Percentiles rank a stretch among this genome's conserved stretches.
Conservation (phyloP, 2,329 filamentous ascomycete genomes). For the Coniella vitis region DNA sequence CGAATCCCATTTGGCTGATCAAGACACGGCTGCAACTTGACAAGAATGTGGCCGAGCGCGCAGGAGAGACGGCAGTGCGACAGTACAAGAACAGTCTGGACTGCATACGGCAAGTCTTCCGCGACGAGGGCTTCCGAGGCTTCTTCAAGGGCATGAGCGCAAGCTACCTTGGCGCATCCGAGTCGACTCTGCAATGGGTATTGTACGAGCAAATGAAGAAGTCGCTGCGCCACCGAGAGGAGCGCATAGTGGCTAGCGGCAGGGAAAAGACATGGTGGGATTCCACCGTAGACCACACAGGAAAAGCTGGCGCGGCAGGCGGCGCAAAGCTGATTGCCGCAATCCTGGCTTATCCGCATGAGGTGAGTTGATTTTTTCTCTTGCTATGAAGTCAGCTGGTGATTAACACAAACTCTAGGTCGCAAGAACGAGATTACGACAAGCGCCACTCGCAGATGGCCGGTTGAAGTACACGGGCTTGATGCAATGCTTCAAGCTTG, state of each 20-base stretch:
- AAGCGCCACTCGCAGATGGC: slow-evolving; percentile 68
- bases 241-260: slow-evolving; percentile 48
- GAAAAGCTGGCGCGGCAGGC: slow-evolving; percentile 72
- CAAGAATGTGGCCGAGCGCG: slow-evolving; percentile 65
- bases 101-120: slow-evolving; percentile 75
- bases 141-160: slow-evolving; percentile 88
- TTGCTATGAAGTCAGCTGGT: no score
- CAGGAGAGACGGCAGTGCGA: slow-evolving; percentile 47
- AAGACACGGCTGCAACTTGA: slow-evolving; percentile 92
- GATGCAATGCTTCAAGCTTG: slow-evolving; percentile 78
- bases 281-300: slow-evolving; percentile 67
- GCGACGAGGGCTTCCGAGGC: slow-evolving; percentile 71
- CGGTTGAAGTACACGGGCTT: slow-evolving; percentile 82
- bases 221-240: slow-evolving; percentile 58
- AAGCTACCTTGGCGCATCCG: slow-evolving; percentile 83
- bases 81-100: slow-evolving; percentile 84
- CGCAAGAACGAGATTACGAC: slow-evolving; percentile 74
- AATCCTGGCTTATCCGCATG: slow-evolving; percentile 83
- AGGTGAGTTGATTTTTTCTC: slow-evolving; percentile 52
- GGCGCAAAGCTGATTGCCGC: slow-evolving; percentile 81
- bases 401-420: slow-evolving; percentile 46
- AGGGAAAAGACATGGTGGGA: slow-evolving; percentile 65
- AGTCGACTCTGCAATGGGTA: slow-evolving; percentile 89
- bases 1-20: slow-evolving; percentile 94
- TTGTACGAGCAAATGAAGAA: slow-evolving; percentile 90